Percentiles rank a stretch among this genome's conserved stretches.
These are phyloP conservation scores for Haplosporangium sp. DNA, from an alignment of 371 early-diverging fungal genomes.

Conservation along the genomic window DNA sequence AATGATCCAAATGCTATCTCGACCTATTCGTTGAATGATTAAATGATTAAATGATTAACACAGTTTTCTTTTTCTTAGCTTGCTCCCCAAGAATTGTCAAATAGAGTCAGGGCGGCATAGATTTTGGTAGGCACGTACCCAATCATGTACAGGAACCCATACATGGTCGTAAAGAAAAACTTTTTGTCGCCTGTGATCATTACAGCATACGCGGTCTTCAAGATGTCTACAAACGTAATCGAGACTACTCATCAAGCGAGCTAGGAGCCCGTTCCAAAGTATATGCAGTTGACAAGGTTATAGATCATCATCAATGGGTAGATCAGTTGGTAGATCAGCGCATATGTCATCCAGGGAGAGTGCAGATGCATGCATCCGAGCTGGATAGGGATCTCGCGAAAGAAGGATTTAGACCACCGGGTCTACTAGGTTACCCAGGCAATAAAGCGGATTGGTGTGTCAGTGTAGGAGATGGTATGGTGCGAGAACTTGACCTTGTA, in stretches of 20 bases:
- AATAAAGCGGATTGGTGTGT: slow-evolving; percentile 67
- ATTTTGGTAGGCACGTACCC: slow-evolving; percentile 71
- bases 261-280: slow-evolving; percentile 44
- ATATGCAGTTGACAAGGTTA: slow-evolving; percentile 58
- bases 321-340: slow-evolving; percentile 69
- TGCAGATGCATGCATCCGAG: slow-evolving; percentile 67
- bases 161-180: slow-evolving; percentile 65
- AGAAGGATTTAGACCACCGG: slow-evolving; percentile 77
- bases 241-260: slow-evolving; percentile 61
- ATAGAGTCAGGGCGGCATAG: slow-evolving; percentile 67
- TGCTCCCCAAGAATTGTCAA: slow-evolving; percentile 73
- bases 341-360: slow-evolving; percentile 75
- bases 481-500: slow-evolving; percentile 70
- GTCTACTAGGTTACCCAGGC: slow-evolving; percentile 78
- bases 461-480: slow-evolving; percentile 72
- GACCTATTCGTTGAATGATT: neutral
- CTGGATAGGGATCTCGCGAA: slow-evolving; percentile 71
- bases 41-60: neutral
- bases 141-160: slow-evolving; percentile 64
- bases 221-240: slow-evolving; percentile 56
- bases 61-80: slow-evolving; percentile 25
- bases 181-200: slow-evolving; percentile 54
- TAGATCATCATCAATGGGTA: slow-evolving; percentile 74
- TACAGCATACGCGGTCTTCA: slow-evolving; percentile 64
- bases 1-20: neutral